phyloP scores from a whole-genome alignment of 1,284 basidiomycete species.

The Coniferiporia weirii region DNA sequence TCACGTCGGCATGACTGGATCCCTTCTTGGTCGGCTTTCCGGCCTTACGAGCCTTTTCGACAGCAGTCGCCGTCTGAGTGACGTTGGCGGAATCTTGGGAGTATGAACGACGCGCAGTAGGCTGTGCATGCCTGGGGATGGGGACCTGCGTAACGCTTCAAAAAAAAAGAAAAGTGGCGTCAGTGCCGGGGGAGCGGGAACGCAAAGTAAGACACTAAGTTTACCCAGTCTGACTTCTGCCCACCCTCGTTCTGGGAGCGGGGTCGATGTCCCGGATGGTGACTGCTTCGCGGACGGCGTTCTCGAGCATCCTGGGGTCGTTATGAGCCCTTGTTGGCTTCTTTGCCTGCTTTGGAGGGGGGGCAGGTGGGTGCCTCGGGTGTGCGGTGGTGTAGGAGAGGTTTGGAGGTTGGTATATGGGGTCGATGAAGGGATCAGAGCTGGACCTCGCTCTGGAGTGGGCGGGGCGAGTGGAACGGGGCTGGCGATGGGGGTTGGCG shows the following conservation, averaged over 20 bases:
- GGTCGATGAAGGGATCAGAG: conserved; percentile 59
- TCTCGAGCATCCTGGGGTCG: conserved; percentile 32
- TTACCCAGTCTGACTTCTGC: conserved; percentile 43
- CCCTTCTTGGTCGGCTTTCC: conserved; percentile 54
- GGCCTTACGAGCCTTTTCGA: conserved; percentile 48
- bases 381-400: conserved; percentile 31
- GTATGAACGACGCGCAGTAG: conserved; percentile 54
- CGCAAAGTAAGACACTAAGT: conserved; percentile 22
- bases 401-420: conserved; percentile 33
- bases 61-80: conserved; percentile 31
- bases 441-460: conserved; percentile 43
- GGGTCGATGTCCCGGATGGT: conserved; percentile 35
- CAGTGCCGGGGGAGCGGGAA: conserved; percentile 9
- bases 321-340: conserved; percentile 30
- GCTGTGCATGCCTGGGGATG: conserved; percentile 27
- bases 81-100: conserved; percentile 56
- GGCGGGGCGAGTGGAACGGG: conserved; percentile 20
- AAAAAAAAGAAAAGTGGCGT: conserved; percentile 22
- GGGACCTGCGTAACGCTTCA: conserved; percentile 23
- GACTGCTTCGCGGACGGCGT: conserved; percentile 64
- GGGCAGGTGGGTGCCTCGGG: conserved; percentile 28
- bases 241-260: conserved; percentile 37
- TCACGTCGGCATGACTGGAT: conserved; percentile 62
- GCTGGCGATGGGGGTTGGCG: conserved; percentile 1
- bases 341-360: conserved; percentile 25